Evolutionary conservation across 768 basidiomycete genomes (phyloP).

Genomic region (Agaricus blazei): DNA sequence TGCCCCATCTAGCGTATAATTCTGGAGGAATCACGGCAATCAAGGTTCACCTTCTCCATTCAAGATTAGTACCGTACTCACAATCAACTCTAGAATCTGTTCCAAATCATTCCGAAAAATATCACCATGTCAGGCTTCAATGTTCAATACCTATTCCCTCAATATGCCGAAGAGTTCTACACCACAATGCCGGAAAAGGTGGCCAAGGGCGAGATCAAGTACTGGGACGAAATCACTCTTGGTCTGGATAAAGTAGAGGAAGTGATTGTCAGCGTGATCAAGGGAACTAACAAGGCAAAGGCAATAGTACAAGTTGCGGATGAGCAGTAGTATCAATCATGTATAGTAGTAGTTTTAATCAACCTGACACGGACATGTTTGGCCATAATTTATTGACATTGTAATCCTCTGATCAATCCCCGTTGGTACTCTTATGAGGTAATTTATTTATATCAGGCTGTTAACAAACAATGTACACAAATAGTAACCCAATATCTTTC

Average conservation of each 20-base stretch:
- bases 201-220: slow-evolving; percentile 37
- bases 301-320: slow-evolving; percentile 30
- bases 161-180: slow-evolving; percentile 32
- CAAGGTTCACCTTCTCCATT: slow-evolving; percentile 17
- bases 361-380: no score
- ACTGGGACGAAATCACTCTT: slow-evolving; percentile 37
- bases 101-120: slow-evolving; percentile 33
- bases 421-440: no score
- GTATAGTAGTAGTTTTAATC: no score
- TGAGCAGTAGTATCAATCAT: slow-evolving; percentile 1
- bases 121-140: slow-evolving; percentile 39
- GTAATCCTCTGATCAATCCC: no score
- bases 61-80: neutral
- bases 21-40: slow-evolving; percentile 18
- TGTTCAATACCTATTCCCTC: slow-evolving; percentile 20
- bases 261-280: slow-evolving; percentile 26
- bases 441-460: no score
- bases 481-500: no score
- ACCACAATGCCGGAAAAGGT: slow-evolving; percentile 29
- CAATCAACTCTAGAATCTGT: slow-evolving; percentile 25
- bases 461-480: no score
- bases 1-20: slow-evolving; percentile 24
- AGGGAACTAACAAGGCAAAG: slow-evolving; percentile 31
- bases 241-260: slow-evolving; percentile 39
- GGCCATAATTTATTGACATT: no score